Conservation (phyloP, 495 filamentous ascomycete species). For the Xylaria acuta region DNA sequence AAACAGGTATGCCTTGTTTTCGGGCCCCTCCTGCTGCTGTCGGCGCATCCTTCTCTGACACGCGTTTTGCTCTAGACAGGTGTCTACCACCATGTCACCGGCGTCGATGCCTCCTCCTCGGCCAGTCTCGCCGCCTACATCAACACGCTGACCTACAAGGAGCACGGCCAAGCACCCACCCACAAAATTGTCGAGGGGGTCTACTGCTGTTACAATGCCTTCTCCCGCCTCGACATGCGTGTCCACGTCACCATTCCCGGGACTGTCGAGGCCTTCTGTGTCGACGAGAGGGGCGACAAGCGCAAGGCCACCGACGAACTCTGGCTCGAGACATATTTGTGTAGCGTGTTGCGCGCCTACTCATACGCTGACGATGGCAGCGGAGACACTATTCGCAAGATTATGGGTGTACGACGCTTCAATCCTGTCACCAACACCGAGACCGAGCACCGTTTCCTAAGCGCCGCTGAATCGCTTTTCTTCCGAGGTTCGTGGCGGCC, state of each 20-base stretch:
- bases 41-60: slow-evolving; percentile 22
- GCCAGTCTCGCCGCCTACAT: slow-evolving; percentile 97
- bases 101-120: slow-evolving; percentile 95
- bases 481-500: slow-evolving; percentile 73
- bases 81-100: slow-evolving; percentile 97
- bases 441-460: slow-evolving; percentile 94
- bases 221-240: slow-evolving; percentile 97
- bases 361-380: slow-evolving; percentile 94
- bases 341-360: slow-evolving; percentile 90
- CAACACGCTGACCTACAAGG: slow-evolving; percentile 92
- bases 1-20: slow-evolving; percentile 63
- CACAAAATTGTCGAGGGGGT: slow-evolving; percentile 91
- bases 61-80: slow-evolving; percentile 64
- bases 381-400: slow-evolving; percentile 89
- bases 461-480: slow-evolving; percentile 92
- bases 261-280: slow-evolving; percentile 92
- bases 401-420: slow-evolving; percentile 92
- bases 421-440: slow-evolving; percentile 98
- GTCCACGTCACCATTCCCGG: slow-evolving; percentile 96
- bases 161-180: slow-evolving; percentile 75
- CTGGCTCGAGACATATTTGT: slow-evolving; percentile 97
- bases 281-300: slow-evolving; percentile 95
- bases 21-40: neutral
- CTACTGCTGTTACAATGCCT: slow-evolving; percentile 99
- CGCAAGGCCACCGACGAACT: slow-evolving; percentile 87